Evolutionary conservation across 257 asterid species (phyloP).

Genomic region (Euphrasia confusa): DNA sequence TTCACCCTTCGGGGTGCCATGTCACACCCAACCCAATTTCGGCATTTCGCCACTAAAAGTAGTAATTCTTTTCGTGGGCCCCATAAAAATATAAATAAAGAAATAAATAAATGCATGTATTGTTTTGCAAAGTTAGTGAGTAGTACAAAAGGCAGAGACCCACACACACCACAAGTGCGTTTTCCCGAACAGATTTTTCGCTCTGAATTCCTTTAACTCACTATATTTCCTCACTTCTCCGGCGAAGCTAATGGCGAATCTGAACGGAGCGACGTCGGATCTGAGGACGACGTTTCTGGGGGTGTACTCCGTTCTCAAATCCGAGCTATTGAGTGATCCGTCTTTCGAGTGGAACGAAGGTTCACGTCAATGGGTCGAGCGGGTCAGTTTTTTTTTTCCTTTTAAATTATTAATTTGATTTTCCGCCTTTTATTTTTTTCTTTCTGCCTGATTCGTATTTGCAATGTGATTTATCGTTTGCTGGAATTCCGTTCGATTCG

Average conservation of each 20-base stretch:
- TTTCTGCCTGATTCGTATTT: conserved; percentile 7
- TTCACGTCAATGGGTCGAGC: conserved; percentile 79
- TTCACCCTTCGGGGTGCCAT: too few species aligned
- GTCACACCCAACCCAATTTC: too few species aligned
- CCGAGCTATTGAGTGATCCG: conserved; percentile 71
- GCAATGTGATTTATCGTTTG: neutral
- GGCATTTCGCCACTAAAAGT: too few species aligned
- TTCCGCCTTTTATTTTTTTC: neutral
- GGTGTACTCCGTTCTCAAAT: conserved; percentile 65
- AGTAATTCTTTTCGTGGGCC: too few species aligned
- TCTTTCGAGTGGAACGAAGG: conserved; percentile 70
- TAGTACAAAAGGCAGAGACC: conserved; percentile 30
- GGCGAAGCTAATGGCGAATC: conserved; percentile 35
- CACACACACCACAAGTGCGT: conserved; percentile 15
- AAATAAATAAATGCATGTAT: conserved; percentile 19
- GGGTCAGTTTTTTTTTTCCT: conserved; percentile 32
- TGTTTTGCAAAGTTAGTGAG: conserved; percentile 20
- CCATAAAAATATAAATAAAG: too few species aligned
- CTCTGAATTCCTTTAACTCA: neutral
- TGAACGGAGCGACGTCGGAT: conserved; percentile 37
- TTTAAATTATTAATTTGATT: too few species aligned
- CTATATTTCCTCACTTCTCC: neutral
- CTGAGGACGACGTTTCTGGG: conserved; percentile 48
- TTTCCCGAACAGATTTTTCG: conserved; percentile 11
- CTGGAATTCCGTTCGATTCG: neutral